Conservation (phyloP, 257 asterid species). For the Perilla frutescens region DNA sequence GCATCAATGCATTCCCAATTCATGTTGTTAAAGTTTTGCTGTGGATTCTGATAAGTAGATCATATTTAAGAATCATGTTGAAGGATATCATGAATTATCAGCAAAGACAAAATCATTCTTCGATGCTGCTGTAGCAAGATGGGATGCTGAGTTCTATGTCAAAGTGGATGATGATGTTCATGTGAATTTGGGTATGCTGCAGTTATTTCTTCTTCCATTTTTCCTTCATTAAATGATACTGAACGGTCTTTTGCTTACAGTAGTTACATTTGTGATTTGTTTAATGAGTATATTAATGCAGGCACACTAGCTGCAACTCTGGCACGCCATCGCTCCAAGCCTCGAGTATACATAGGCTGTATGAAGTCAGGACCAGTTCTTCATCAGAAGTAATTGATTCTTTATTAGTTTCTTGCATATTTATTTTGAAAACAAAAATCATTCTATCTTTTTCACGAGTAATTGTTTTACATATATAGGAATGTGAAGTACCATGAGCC, state of each 20-base stretch:
- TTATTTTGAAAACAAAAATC: background rate
- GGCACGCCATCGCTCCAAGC: constrained; percentile 58
- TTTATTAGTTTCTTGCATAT: background rate
- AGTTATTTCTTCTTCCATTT: background rate
- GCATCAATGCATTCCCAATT: constrained; percentile 5
- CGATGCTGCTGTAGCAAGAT: constrained; percentile 62
- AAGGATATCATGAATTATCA: constrained; percentile 84
- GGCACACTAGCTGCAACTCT: constrained; percentile 68
- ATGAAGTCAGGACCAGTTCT: constrained; percentile 81
- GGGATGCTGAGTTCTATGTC: constrained; percentile 85
- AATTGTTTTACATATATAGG: constrained; percentile 32
- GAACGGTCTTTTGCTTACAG: background rate
- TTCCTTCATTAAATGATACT: background rate
- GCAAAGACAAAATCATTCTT: constrained; percentile 86
- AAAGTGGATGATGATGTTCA: constrained; percentile 92
- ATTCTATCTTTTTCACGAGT: background rate
- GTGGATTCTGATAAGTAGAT: constrained; percentile 1
- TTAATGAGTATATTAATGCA: constrained; percentile 22
- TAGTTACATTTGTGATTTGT: background rate
- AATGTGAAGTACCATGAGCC: constrained; percentile 72
- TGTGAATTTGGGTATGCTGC: constrained; percentile 68
- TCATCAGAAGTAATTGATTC: constrained; percentile 48
- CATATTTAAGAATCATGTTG: constrained; percentile 64
- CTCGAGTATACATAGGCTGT: constrained; percentile 65
- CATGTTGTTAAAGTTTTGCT: background rate